These are phyloP conservation scores for Debaryomyces singareniensis DNA, from an alignment of 1,139 yeast species.

Conservation along the genomic window DNA sequence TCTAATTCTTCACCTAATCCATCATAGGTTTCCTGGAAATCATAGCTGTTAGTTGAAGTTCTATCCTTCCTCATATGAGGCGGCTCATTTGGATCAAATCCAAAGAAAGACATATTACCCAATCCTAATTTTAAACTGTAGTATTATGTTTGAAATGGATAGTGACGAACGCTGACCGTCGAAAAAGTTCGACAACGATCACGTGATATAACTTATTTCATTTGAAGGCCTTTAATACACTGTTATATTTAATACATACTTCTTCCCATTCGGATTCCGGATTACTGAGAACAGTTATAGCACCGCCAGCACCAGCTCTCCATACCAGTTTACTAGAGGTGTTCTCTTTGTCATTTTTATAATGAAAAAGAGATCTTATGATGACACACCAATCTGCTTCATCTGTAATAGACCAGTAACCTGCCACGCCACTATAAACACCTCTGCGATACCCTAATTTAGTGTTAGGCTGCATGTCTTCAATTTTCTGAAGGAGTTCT, in stretches of 20 bases:
- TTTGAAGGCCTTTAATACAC: constrained; percentile 65
- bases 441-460: constrained; percentile 58
- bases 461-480: constrained; percentile 35
- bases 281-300: constrained; percentile 85
- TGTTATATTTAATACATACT: constrained; percentile 71
- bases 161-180: no score
- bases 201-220: constrained; percentile 6
- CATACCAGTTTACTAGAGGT: constrained; percentile 35
- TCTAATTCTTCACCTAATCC: constrained; percentile 64
- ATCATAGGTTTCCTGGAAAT: constrained; percentile 81
- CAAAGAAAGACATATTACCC: constrained; percentile 51
- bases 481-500: constrained; percentile 61
- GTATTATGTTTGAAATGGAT: background rate
- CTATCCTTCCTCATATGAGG: constrained; percentile 14
- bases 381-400: constrained; percentile 95
- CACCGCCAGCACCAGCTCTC: constrained; percentile 98
- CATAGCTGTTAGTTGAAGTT: constrained; percentile 34
- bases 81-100: constrained; percentile 46
- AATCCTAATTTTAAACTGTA: constrained; percentile 1
- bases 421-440: constrained; percentile 88
- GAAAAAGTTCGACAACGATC: constrained; percentile 3
- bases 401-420: constrained; percentile 89
- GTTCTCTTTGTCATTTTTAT: constrained; percentile 42
- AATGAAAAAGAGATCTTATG: constrained; percentile 76
- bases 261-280: constrained; percentile 87